Evolutionary conservation across 257 asterid species (phyloP).

Genomic region (Handroanthus guayacan): DNA sequence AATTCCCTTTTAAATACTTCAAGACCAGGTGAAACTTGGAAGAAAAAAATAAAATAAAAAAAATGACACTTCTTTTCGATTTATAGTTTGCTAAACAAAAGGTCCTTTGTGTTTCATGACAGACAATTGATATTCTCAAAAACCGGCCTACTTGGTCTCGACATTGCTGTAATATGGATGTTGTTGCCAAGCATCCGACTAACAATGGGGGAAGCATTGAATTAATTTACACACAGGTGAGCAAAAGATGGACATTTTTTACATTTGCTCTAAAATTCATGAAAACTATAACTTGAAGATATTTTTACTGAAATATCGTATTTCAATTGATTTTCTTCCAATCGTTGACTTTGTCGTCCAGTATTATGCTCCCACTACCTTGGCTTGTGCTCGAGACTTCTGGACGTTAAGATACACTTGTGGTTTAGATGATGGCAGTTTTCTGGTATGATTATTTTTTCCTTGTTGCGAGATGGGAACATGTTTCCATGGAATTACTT

Average conservation of each 20-base stretch:
- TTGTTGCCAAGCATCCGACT: constrained; percentile 42
- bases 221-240: constrained; percentile 49
- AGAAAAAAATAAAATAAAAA: not conserved
- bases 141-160: constrained; percentile 50
- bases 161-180: constrained; percentile 45
- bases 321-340: not conserved
- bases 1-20: not conserved
- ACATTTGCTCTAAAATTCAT: constrained; percentile 9
- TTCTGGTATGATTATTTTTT: constrained; percentile 48
- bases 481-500: not conserved
- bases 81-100: constrained; percentile 16
- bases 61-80: not conserved
- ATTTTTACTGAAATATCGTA: constrained; percentile 15
- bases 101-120: constrained; percentile 30
- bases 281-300: constrained; percentile 19
- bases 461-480: not conserved
- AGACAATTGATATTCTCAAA: constrained; percentile 53
- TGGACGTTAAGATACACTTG: constrained; percentile 61
- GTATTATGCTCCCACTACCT: constrained; percentile 57
- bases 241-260: constrained; percentile 23
- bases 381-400: constrained; percentile 62
- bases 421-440: constrained; percentile 49
- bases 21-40: not conserved
- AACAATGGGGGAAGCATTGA: constrained; percentile 53
- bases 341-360: constrained; percentile 29